These are phyloP conservation scores for Candida koratica DNA, from an alignment of 805 yeast genomes.

Conservation along the genomic window DNA sequence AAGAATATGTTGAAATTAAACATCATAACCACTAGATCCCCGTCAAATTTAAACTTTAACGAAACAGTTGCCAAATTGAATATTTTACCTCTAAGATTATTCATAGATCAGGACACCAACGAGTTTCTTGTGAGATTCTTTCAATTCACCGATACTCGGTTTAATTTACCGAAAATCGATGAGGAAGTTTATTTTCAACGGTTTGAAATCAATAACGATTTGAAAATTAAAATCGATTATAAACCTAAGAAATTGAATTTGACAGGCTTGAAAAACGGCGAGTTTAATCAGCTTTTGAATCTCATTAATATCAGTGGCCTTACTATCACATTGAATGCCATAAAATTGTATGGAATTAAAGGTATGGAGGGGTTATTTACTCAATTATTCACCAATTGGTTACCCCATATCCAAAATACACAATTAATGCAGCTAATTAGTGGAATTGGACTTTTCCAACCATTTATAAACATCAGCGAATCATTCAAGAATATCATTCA, in stretches of 20 bases:
- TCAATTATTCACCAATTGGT: constrained; percentile 68
- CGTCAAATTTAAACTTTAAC: constrained; percentile 57
- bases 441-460: constrained; percentile 78
- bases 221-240: constrained; percentile 73
- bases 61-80: constrained; percentile 56
- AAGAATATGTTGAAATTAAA: constrained; percentile 56
- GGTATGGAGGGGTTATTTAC: constrained; percentile 64
- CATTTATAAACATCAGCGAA: constrained; percentile 71
- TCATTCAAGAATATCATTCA: constrained; percentile 72
- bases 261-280: constrained; percentile 81
- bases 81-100: constrained; percentile 72
- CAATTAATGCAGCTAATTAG: constrained; percentile 79
- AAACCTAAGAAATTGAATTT: constrained; percentile 88
- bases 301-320: constrained; percentile 88
- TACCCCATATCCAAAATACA: constrained; percentile 78
- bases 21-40: constrained; percentile 62
- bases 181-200: constrained; percentile 68
- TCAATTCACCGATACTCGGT: constrained; percentile 71
- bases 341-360: constrained; percentile 66
- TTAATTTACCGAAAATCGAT: constrained; percentile 54
- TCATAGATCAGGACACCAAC: constrained; percentile 89
- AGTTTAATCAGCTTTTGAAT: constrained; percentile 80
- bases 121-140: constrained; percentile 79
- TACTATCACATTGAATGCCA: constrained; percentile 56
- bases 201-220: constrained; percentile 50